Percentiles rank a stretch among this genome's conserved stretches.
Conservation (phyloP, 257 asterid genomes). For the Henckelia pumila region DNA sequence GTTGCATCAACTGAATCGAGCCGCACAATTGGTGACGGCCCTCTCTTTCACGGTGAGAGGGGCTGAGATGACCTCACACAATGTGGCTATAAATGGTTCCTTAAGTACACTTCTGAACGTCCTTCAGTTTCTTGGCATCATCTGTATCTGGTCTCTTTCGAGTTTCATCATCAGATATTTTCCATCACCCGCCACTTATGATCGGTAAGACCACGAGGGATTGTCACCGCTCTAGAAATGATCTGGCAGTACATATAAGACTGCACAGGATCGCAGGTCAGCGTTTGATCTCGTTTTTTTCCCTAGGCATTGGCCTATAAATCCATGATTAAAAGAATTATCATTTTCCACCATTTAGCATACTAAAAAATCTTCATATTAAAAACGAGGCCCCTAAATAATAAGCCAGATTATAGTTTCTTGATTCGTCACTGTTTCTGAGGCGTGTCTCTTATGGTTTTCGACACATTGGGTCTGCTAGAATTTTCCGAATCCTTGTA, state of each 20-base stretch:
- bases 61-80: conserved; percentile 92
- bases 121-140: conserved; percentile 82
- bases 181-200: conserved; percentile 43
- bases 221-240: conserved; percentile 1
- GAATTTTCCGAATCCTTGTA: background rate
- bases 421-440: background rate
- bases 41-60: conserved; percentile 88
- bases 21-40: conserved; percentile 91
- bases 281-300: background rate
- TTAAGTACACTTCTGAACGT: conserved; percentile 73
- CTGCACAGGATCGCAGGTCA: conserved; percentile 1
- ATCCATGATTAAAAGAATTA: conserved; percentile 17
- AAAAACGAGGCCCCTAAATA: conserved; percentile 7
- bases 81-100: conserved; percentile 77
- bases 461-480: background rate
- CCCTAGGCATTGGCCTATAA: conserved; percentile 9
- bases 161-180: conserved; percentile 78
- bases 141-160: conserved; percentile 91
- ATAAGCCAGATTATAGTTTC: conserved; percentile 5
- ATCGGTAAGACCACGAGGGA: conserved; percentile 22
- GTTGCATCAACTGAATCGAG: conserved; percentile 93
- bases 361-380: conserved; percentile 6
- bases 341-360: conserved; percentile 4
- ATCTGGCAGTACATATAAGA: conserved; percentile 13
- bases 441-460: background rate